Evolutionary conservation across 495 filamentous ascomycete species (phyloP).

Genomic region (Jackrogersella minutella): DNA sequence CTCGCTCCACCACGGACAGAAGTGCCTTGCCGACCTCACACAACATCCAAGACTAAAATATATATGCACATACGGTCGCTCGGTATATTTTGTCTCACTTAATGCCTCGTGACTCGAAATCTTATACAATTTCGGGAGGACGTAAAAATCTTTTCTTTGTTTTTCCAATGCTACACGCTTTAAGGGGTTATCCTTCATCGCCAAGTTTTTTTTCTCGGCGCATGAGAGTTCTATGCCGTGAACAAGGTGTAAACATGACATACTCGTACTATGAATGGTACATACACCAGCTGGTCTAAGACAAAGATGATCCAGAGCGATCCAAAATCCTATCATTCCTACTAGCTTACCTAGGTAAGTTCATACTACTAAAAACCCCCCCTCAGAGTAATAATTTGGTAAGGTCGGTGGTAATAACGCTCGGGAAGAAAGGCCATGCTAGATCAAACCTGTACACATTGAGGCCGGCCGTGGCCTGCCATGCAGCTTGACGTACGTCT

Average conservation of each 20-base stretch:
- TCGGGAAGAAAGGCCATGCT: conserved; percentile 22
- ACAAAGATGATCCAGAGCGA: conserved; percentile 12
- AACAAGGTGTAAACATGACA: conserved; percentile 29
- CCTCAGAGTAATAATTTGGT: conserved; percentile 16
- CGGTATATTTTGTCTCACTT: conserved; percentile 27
- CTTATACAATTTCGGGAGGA: conserved; percentile 7
- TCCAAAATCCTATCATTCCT: conserved; percentile 26
- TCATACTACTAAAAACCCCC: conserved; percentile 9
- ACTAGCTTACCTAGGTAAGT: conserved; percentile 5
- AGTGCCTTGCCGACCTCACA: conserved; percentile 35
- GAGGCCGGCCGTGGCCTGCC: conserved; percentile 17
- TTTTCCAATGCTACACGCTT: neutral
- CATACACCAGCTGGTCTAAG: neutral
- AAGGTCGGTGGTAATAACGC: conserved; percentile 18
- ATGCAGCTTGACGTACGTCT: conserved; percentile 39
- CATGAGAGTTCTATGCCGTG: conserved; percentile 30
- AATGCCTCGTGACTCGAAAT: conserved; percentile 35
- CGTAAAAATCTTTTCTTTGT: neutral
- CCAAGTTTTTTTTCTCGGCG: conserved; percentile 12
- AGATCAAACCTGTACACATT: conserved; percentile 22
- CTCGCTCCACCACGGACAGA: conserved; percentile 16
- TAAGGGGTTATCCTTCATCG: conserved; percentile 5
- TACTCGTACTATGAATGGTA: conserved; percentile 10
- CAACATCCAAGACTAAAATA: conserved; percentile 24
- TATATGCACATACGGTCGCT: conserved; percentile 16